phyloP scores from a whole-genome alignment of 2,329 filamentous ascomycete genomes.

The Tolypocladium album region DNA sequence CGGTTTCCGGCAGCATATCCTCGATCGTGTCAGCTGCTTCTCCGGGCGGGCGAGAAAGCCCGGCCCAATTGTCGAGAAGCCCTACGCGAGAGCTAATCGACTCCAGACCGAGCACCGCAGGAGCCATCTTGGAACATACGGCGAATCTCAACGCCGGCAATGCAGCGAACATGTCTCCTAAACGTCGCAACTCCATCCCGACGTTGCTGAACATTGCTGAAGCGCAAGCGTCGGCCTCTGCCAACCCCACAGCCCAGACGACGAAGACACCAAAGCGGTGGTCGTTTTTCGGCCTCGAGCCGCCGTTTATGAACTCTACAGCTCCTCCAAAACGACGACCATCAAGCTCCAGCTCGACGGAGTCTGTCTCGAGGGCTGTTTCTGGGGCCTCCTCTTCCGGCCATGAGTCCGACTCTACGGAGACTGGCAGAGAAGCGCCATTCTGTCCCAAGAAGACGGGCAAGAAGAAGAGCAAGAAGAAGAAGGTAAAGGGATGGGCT shows the following conservation, averaged over 20 bases:
- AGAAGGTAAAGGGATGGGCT: slow-evolving; percentile 67
- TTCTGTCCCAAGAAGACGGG: slow-evolving; percentile 15
- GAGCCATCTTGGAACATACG: slow-evolving; percentile 51
- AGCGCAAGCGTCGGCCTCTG: slow-evolving; percentile 18
- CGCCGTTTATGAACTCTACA: slow-evolving; percentile 28
- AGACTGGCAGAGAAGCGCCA: slow-evolving; percentile 11
- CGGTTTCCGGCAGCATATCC: slow-evolving; percentile 68
- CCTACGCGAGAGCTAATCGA: slow-evolving; percentile 31
- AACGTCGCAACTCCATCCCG: slow-evolving; percentile 50
- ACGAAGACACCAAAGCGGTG: slow-evolving; percentile 45
- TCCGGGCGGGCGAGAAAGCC: slow-evolving; percentile 28
- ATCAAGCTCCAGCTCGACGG: slow-evolving; percentile 34
- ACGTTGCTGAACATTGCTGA: slow-evolving; percentile 34
- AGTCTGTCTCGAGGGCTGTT: slow-evolving; percentile 19
- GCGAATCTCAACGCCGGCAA: slow-evolving; percentile 9
- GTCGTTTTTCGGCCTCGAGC: slow-evolving; percentile 53
- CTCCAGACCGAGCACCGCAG: slow-evolving; percentile 58
- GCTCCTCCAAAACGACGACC: slow-evolving; percentile 37
- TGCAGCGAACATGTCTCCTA: slow-evolving; percentile 22
- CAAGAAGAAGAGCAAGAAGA: slow-evolving; percentile 33
- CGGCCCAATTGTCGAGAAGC: slow-evolving; percentile 24
- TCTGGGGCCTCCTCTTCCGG: slow-evolving; percentile 23
- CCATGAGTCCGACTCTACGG: slow-evolving; percentile 19
- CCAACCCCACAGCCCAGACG: slow-evolving; percentile 34
- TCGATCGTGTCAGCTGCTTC: slow-evolving; percentile 57